Base-by-base conservation (phyloP, 139 green algal genomes). In the Picochlorum sp. region DNA sequence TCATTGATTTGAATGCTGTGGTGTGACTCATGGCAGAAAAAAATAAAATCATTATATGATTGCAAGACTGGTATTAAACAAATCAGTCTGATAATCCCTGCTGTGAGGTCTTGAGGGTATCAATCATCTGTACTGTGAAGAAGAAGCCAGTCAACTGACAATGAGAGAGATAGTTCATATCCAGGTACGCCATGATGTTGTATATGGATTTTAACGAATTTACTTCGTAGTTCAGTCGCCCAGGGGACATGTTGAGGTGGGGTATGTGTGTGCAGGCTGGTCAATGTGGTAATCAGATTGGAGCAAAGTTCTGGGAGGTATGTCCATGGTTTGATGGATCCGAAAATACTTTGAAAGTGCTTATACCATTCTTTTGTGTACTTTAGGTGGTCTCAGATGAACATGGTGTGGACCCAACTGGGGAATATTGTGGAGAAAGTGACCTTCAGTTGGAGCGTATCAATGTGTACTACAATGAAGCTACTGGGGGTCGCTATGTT, bases 391-490 rank as follows among this genome's bases (percentile, higher is more conserved):
- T 92, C 2, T 93, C 78, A 60, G 84, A 93, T 64, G 86, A 93
- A 75, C 86, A 91, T 62, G 87, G 92, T 62, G 81, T 98, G 18
- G 92, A 97, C 75, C 85, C 92, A 37, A 95, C 88, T 15, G 93
- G 93, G 44, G 91, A 86, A 56, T 79, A 79, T 50, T 59, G 86
- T 45, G 93, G 93, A 41, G 90, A 97, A 81, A 89, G 77, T 15
- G 94, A 98, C 76, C 83, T 99, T 49, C 94, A 98, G 84, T 79
- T 99, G 49, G 94, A 99, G 84, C 87, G 94, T 67, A 94, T 99
- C 81, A 99, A 98, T 72, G 94, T 99, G 13, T 99, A 99, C 83
- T 99, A 95, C 85, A 99, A 97, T 73, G 94, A 99, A 81, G 94
- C 94, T 57, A 92, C 84, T 30, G 92, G 90, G n/a, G 92, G 89